Conservation (phyloP, 257 asterid species). For the Schizonepeta tenuifolia region DNA sequence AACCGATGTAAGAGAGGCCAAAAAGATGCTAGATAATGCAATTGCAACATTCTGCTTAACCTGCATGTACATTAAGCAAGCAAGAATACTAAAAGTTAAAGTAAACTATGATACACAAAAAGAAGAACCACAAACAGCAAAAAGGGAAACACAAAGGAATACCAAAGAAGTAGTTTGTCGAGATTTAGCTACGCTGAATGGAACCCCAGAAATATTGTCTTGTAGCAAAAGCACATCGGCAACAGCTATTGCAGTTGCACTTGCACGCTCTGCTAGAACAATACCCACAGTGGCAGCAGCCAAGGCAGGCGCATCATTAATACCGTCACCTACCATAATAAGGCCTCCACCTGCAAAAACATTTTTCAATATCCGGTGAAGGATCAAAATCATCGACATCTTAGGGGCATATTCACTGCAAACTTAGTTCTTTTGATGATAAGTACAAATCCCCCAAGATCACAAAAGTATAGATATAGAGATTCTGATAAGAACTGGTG, state of each 20-base stretch:
- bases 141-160: conserved; percentile 12
- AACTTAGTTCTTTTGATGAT: neutral
- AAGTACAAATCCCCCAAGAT: neutral
- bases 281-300: conserved; percentile 98
- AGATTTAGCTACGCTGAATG: conserved; percentile 87
- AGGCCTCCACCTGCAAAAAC: conserved; percentile 77
- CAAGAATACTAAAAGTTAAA: conserved; percentile 16
- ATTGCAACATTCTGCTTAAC: conserved; percentile 91
- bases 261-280: conserved; percentile 96
- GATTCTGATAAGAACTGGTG: conserved; percentile 13
- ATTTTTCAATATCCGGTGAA: neutral
- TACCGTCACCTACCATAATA: conserved; percentile 99
- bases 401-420: conserved; percentile 1
- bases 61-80: conserved; percentile 44
- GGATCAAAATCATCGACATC: conserved; percentile 9
- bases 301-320: conserved; percentile 97
- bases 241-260: conserved; percentile 95
- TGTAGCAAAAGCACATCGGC: conserved; percentile 94
- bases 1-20: conserved; percentile 97
- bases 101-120: neutral
- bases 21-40: conserved; percentile 79
- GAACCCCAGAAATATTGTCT: conserved; percentile 90
- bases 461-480: neutral
- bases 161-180: conserved; percentile 93
- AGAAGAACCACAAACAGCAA: neutral